Base-by-base conservation (phyloP, 1,139 yeast species). In the Nadsonia starkeyi-henricii region DNA sequence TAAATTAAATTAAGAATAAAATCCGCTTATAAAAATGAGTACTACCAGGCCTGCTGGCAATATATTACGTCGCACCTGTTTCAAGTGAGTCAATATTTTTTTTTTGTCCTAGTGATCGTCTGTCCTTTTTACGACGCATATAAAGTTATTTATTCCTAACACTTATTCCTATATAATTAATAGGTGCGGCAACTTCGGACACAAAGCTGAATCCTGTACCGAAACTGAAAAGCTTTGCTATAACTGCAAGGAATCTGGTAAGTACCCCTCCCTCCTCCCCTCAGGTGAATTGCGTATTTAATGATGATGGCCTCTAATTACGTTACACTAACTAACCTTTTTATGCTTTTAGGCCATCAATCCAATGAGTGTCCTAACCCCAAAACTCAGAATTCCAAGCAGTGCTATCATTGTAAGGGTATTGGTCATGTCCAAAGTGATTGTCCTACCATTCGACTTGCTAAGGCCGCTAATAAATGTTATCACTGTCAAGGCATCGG, bases 101-200 rank as follows among this genome's bases (percentile, higher is more conserved):
- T 19, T 37, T 9, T 19, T 23, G n/a, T 23, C 9, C 3, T n/a
- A n/a, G n/a, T n/a, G n/a, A n/a, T n/a, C n/a, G n/a, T n/a, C n/a
- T n/a, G n/a, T n/a, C n/a, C n/a, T n/a, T n/a, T n/a, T n/a, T n/a
- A n/a, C n/a, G n/a, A n/a, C n/a, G n/a, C n/a, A n/a, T n/a, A n/a
- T 18, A 18, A 33, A 33, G 39, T 4, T 13, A 33, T 33, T n/a
- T 26, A 5, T 20, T 19, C 45, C 41, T 8, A 8, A 5, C 28
- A 23, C 9, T 23, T 5, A 23, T 23, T 23, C 28, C 9, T 5
- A 13, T 15, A 9, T 7, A 3, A 3, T 9, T 15, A 8, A 33
- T 43, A 85, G 85, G 69, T 85, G 95, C 71, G 95, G 95, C 62
- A 85, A 84, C 70, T 77, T 83, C 58, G 95, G 95, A 59, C 95